Base-by-base conservation (phyloP, 441 rosid genomes). In the Adansonia madagascariensis region DNA sequence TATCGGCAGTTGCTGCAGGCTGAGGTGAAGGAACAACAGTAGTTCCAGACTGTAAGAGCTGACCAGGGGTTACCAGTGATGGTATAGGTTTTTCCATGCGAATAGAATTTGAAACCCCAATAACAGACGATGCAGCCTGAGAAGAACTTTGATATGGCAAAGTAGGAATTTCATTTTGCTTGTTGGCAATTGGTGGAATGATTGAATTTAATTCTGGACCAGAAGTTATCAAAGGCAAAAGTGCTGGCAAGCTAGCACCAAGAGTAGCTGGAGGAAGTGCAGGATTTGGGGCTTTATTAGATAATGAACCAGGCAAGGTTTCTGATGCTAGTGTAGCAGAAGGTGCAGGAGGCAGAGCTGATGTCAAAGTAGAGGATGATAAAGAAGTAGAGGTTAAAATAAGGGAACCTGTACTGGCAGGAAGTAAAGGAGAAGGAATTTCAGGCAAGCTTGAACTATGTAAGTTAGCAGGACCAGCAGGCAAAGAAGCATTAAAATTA, bases 21-120 rank as follows among this genome's bases (percentile, higher is more conserved):
- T 83, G 90, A 60, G 93, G 74, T 46, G 89, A 77, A 82, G 91
- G 75, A 60, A 74, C 74, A 39, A 86, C 68, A 8, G 85, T 39
- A 46, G 89, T 63, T 79, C 90, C 91, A 14, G 93, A 77, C 81
- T 89, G 93, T 85, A 90, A 78, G 49, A 92, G 81, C 79, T 92
- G 97, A 75, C 85, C 95, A 18, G 98, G 97, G 67, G 94, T 94
- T 72, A 94, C 79, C 77, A 95, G 70, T 53, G 89, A 77, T 74
- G 89, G 91, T 66, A 80, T 84, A 44, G 92, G 84, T 76, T 84
- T 64, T 79, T 90, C 94, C 60, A 79, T 57, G 61, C 73, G 81
- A 69, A 78, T 76, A 41, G 90, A 84, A 84, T 69, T 82, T 65
- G 91, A 81, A 57, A 79, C 65, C 60, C 86, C 86, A 62, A 80